Base-by-base conservation (phyloP, 2,329 filamentous ascomycete genomes). In the Phaeosphaeriaceae sp. region DNA sequence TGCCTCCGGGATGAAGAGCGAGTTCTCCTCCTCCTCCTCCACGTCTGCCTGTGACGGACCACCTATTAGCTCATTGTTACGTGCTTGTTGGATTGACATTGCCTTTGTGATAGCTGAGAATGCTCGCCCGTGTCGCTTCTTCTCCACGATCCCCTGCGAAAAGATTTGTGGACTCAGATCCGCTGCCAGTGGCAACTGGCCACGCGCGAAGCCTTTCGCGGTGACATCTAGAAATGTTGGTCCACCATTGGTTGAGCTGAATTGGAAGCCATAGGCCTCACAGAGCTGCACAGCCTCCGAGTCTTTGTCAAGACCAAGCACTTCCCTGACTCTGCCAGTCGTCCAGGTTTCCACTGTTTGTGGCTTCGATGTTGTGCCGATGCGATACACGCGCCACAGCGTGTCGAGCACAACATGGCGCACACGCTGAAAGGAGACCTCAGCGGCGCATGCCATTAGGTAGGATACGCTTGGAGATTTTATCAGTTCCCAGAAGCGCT, bases 391-490 rank as follows among this genome's bases (percentile, higher is more conserved):
- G 59, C 81, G 82, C 81, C 82, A 85, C 43, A 88, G 82, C 2
- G 81, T 80, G 42, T 85, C 82, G 48, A 90, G 79, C 6, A 84
- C 82, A 23, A 81, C 83, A 52, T 85, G 81, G 11, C 88, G 84
- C 46, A 89, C 77, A 24, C 84, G 77, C 54, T 85, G 85, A 75
- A 90, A 89, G 61, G 85, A 85, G 11, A 88, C 84, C 66, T 89
- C 88, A 1, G 86, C 85, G 23, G 88, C 85, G 72, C 88, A 89
- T 8, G 84, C 87, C 83, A 88, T 86, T 8, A 89, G 76, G 66
- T 89, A 90, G 0, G 87, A 86, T 1, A 87, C 82, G 30, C 80
- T 78, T 3, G 79, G 79, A 0, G 86, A 89, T 54, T 80, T 79
- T 44, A 89, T 73, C 19, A 87, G 67, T 10, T 78, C 80, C 81